Evolutionary conservation across 805 yeast species (phyloP), one percentile per base, ranked within the genome.

Genomic region (Komagataella populi): DNA sequence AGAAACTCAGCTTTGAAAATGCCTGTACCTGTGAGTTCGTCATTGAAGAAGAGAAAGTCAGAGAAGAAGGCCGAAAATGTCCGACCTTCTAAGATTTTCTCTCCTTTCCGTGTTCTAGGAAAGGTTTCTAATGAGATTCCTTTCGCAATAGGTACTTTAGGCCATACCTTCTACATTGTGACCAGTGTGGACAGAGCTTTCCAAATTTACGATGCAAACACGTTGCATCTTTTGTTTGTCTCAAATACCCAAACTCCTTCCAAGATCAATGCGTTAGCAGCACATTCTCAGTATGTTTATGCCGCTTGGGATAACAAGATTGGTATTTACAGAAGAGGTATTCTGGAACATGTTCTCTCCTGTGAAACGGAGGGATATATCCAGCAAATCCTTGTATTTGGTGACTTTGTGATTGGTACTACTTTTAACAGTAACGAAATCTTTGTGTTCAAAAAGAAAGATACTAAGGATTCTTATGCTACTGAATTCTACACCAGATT

Each of bases 141-240:
- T 2, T 87, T 90, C 63, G 86, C 96, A 6, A 72, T 88, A 18
- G 95, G 98, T 23, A 81, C 91, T 1, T 73, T 91, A 53, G 99
- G 99, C 50, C 76, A 87, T 14, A 81, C 95, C 1, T 90, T 85
- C 60, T 85, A 90, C 60, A 79, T 88, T 45, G 95, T 84, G 16
- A 91, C 98, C 0, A 81, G 87, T 47, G 96, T 93, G 20, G 98
- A 97, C 2, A 74, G 81, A 50, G 76, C 91, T 1, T 87, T 93
- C 70, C 98, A 91, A 65, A 87, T 93, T 24, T 93, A 86, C 61
- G 99, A 93, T 69, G 96, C 86, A 59, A 80, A 91, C 36, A 87
- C 86, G 6, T 70, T 91, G 55, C 93, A 87, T 57, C 70, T 91
- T 55, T 69, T 91, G 20, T 91, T 93, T 66, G 95, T 91, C 10